Percentiles rank a stretch among this genome's conserved stretches.
Evolutionary conservation across 2,329 filamentous ascomycete genomes (phyloP).

Genomic region (Coccinonectria pachysandricola): DNA sequence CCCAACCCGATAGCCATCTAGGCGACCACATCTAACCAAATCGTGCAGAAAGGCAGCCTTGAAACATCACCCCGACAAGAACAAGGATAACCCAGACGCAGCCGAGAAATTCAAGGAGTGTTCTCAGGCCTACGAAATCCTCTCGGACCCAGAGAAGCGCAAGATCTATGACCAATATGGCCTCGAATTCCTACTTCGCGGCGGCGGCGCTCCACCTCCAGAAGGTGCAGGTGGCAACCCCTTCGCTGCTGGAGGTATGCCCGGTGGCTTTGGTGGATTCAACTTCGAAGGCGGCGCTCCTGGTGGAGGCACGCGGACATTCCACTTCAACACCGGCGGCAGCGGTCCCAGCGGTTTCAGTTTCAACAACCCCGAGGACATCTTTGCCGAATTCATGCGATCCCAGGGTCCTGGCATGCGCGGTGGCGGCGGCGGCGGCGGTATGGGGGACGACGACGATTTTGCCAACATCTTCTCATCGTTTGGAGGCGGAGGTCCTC

Average conservation of each 20-base stretch:
- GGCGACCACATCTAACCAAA: conserved; percentile 24
- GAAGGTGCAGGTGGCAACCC: conserved; percentile 47
- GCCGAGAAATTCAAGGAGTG: conserved; percentile 96
- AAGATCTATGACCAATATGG: conserved; percentile 93
- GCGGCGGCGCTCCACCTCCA: conserved; percentile 59
- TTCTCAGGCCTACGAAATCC: conserved; percentile 94
- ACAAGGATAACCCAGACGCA: conserved; percentile 78
- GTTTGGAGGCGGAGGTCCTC: conserved; percentile 30
- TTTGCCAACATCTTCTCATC: conserved; percentile 46
- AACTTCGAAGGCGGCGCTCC: conserved; percentile 38
- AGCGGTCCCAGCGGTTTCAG: conserved; percentile 55
- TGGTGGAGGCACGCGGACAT: conserved; percentile 42
- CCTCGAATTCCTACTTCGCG: conserved; percentile 81
- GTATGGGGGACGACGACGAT: conserved; percentile 33
- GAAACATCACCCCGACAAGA: conserved; percentile 96
- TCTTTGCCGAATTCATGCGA: conserved; percentile 78
- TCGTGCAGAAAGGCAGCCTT: conserved; percentile 65
- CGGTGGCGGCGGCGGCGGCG: conserved; percentile 30
- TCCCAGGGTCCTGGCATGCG: conserved; percentile 30
- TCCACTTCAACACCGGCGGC: conserved; percentile 53
- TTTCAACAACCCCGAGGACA: conserved; percentile 74
- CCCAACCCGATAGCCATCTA: too few species aligned
- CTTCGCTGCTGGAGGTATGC: conserved; percentile 48
- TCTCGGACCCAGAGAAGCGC: conserved; percentile 93
- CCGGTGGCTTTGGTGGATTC: conserved; percentile 42